Percentiles rank a stretch among this genome's conserved stretches.
These are phyloP conservation scores for Purpureocillium takamizusanense DNA, from an alignment of 2,329 filamentous ascomycete genomes.

Conservation along the genomic window DNA sequence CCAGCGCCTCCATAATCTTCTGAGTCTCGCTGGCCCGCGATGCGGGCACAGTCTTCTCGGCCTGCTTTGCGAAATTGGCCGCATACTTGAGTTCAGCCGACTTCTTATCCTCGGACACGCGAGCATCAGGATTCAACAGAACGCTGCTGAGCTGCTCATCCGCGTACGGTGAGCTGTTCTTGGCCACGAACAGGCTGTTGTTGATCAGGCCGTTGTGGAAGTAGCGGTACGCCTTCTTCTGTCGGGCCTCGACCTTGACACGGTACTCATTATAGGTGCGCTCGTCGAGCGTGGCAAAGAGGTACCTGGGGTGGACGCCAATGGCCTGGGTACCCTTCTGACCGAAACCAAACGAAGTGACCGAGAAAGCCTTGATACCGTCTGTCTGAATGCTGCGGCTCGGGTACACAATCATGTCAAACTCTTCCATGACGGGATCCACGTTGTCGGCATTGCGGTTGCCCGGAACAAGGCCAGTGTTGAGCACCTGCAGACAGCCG, in stretches of 20 bases:
- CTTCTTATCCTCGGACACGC: conserved; percentile 81
- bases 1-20: conserved; percentile 69
- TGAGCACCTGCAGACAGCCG: conserved; percentile 90
- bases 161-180: conserved; percentile 81
- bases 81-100: conserved; percentile 69
- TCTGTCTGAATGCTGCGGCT: conserved; percentile 94
- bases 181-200: conserved; percentile 95
- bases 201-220: conserved; percentile 98
- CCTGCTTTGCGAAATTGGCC: conserved; percentile 56
- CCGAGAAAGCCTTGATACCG: conserved; percentile 95
- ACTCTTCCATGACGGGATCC: conserved; percentile 92
- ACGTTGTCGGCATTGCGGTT: conserved; percentile 98
- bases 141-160: conserved; percentile 80
- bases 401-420: conserved; percentile 95
- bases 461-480: conserved; percentile 86
- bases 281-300: conserved; percentile 89
- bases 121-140: conserved; percentile 88
- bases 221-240: conserved; percentile 98
- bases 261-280: conserved; percentile 75
- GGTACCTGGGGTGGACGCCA: conserved; percentile 91
- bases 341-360: conserved; percentile 98
- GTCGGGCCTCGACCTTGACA: conserved; percentile 79
- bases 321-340: conserved; percentile 98
- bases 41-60: conserved; percentile 42
- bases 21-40: conserved; percentile 54